phyloP scores from a whole-genome alignment of 2,329 filamentous ascomycete species.

The Oidium heveae region DNA sequence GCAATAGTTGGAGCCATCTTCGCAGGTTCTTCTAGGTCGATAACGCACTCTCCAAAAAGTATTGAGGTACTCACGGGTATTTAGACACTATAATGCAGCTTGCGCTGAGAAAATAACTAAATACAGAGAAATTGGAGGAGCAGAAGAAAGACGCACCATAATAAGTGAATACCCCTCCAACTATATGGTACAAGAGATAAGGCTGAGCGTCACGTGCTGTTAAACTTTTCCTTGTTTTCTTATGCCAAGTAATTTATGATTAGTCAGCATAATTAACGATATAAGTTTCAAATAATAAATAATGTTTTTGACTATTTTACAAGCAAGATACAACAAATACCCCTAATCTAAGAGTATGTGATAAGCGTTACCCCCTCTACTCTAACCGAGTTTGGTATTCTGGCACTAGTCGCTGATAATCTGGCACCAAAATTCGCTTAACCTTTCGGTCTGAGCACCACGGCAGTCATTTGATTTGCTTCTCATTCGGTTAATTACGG shows the following conservation, averaged over 20 bases:
- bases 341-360: too few species aligned
- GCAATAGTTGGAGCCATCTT: conserved; percentile 51
- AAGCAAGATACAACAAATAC: too few species aligned
- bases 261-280: neutral
- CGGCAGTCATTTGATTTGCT: too few species aligned
- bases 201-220: neutral
- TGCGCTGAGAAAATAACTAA: conserved; percentile 6
- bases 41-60: neutral
- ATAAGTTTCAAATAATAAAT: too few species aligned
- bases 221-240: neutral
- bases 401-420: too few species aligned
- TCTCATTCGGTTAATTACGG: too few species aligned
- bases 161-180: neutral
- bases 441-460: too few species aligned
- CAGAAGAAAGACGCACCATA: conserved; percentile 1
- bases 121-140: conserved; percentile 4
- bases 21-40: conserved; percentile 10
- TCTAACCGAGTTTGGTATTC: too few species aligned
- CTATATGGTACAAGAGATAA: neutral
- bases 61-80: conserved; percentile 2
- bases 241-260: neutral
- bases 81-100: conserved; percentile 7
- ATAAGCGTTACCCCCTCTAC: too few species aligned
- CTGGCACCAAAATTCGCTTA: too few species aligned
- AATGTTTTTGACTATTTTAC: too few species aligned